Evolutionary conservation across 306 rosid genomes (phyloP).

Genomic region (Cicer judaicum): DNA sequence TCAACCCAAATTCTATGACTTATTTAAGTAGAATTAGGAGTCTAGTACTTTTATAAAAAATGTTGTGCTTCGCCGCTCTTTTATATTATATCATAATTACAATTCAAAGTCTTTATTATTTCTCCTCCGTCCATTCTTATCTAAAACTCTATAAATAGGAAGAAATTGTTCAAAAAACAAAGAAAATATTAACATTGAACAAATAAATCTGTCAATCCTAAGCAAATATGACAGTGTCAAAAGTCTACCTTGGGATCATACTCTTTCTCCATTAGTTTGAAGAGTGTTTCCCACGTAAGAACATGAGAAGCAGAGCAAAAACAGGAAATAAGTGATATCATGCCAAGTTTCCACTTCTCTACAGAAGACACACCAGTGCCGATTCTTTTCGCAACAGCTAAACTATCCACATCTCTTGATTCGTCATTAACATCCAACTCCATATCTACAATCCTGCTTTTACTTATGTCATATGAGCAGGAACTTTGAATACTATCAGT

Average conservation of each 20-base stretch:
- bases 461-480: conserved; percentile 49
- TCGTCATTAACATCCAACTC: conserved; percentile 80
- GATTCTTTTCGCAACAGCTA: conserved; percentile 50
- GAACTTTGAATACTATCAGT: conserved; percentile 50
- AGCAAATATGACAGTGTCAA: conserved; percentile 26
- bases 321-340: conserved; percentile 65
- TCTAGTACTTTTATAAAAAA: not conserved
- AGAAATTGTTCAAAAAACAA: conserved; percentile 12
- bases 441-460: conserved; percentile 75
- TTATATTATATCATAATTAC: not conserved
- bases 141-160: conserved; percentile 7
- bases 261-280: conserved; percentile 68
- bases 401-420: conserved; percentile 66
- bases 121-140: not conserved
- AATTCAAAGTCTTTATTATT: not conserved
- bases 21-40: conserved; percentile 3
- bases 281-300: conserved; percentile 73
- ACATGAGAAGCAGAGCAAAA: conserved; percentile 70
- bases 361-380: conserved; percentile 49
- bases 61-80: not conserved
- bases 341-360: conserved; percentile 72
- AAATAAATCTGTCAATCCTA: conserved; percentile 21
- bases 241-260: conserved; percentile 66
- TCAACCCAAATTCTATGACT: not conserved
- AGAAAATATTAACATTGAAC: conserved; percentile 15